A percentile compares a stretch with the other conserved stretches of the same genome.
Evolutionary conservation across 2,329 filamentous ascomycete genomes (phyloP).

Genomic region (Bertia moriformis): DNA sequence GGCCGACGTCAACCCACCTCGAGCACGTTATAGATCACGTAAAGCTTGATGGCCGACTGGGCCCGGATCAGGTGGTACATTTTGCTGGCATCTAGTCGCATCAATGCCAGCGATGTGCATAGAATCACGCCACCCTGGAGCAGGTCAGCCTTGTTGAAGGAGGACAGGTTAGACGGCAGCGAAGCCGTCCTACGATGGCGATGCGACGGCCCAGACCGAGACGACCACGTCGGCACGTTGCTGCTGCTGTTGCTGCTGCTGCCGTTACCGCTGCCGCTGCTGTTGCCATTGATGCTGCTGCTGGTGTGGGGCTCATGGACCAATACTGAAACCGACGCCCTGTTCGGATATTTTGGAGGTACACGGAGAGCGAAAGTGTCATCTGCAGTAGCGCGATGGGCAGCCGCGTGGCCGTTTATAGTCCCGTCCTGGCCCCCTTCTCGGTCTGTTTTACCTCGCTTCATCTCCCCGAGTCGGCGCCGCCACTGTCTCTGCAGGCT

Average conservation of each 20-base stretch:
- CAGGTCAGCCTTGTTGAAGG: conserved; percentile 88
- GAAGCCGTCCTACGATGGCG: conserved; percentile 67
- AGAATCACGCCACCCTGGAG: conserved; percentile 81
- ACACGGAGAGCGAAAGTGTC: too few species aligned
- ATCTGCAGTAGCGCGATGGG: too few species aligned
- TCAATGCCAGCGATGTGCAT: conserved; percentile 68
- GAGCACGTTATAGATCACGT: conserved; percentile 95
- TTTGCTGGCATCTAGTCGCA: conserved; percentile 83
- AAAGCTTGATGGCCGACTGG: conserved; percentile 92
- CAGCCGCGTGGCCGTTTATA: not conserved
- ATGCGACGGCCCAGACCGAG: conserved; percentile 8
- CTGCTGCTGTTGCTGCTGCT: too few species aligned
- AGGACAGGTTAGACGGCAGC: conserved; percentile 67
- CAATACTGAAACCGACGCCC: too few species aligned
- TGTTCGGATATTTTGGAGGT: too few species aligned
- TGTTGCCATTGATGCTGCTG: too few species aligned
- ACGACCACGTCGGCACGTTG: not conserved
- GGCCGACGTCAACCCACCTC: conserved; percentile 37
- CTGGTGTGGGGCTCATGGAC: not conserved
- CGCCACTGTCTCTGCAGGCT: conserved; percentile 70
- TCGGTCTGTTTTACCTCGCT: conserved; percentile 33
- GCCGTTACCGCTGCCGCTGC: too few species aligned
- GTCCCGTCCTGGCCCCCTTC: conserved; percentile 9
- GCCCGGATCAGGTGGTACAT: conserved; percentile 98
- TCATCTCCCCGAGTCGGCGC: too few species aligned